Evolutionary conservation across 257 asterid species (phyloP).

Genomic region (Hygrophila difformis): DNA sequence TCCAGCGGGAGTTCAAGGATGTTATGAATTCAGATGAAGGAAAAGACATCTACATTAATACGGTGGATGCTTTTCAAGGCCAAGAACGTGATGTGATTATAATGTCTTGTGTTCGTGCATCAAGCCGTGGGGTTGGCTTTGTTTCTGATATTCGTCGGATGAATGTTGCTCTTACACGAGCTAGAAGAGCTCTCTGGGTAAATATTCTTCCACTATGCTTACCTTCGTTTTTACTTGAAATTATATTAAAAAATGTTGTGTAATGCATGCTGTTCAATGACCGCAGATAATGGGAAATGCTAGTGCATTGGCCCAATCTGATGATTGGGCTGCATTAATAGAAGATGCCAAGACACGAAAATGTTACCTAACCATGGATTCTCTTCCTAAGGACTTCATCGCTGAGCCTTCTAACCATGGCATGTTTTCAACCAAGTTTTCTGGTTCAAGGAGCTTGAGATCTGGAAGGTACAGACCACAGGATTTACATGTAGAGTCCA

Average conservation of each 20-base stretch:
- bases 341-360: slow-evolving; percentile 77
- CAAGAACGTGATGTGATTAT: slow-evolving; percentile 98
- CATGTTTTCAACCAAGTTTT: slow-evolving; percentile 37
- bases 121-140: slow-evolving; percentile 89
- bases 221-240: too few relatives aligned
- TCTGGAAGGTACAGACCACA: slow-evolving; percentile 70
- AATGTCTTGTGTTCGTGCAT: slow-evolving; percentile 98
- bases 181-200: slow-evolving; percentile 99
- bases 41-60: slow-evolving; percentile 84
- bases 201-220: not conserved
- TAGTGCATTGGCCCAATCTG: slow-evolving; percentile 64
- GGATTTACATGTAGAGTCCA: slow-evolving; percentile 66
- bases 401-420: slow-evolving; percentile 39
- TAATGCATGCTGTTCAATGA: too few relatives aligned
- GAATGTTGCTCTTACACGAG: slow-evolving; percentile 98
- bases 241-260: too few relatives aligned
- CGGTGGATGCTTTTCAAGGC: slow-evolving; percentile 99
- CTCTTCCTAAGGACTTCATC: slow-evolving; percentile 79
- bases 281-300: slow-evolving; percentile 98
- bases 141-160: slow-evolving; percentile 95
- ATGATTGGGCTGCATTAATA: slow-evolving; percentile 90
- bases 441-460: slow-evolving; percentile 57
- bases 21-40: slow-evolving; percentile 86
- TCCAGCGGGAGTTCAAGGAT: slow-evolving; percentile 90
- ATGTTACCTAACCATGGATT: slow-evolving; percentile 86